phyloP scores from a whole-genome alignment of 1,284 basidiomycete genomes.

The Jaminaea rosea region DNA sequence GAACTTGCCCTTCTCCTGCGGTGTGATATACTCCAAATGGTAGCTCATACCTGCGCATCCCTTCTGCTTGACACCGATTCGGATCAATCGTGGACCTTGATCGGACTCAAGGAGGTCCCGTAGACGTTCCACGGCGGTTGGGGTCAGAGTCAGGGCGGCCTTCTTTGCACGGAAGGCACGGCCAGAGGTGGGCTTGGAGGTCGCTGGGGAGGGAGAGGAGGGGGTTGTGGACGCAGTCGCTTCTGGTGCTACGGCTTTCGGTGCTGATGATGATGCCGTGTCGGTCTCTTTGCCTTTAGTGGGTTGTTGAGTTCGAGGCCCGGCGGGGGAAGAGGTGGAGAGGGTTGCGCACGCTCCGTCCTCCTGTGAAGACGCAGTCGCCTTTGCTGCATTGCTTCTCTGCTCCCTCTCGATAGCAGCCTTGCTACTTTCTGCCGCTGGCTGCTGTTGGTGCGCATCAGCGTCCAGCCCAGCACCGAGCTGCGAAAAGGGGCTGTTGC shows the following conservation, averaged over 20 bases:
- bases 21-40: slow-evolving; percentile 81
- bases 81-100: slow-evolving; percentile 73
- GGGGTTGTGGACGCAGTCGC: slow-evolving; percentile 14
- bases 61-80: slow-evolving; percentile 92
- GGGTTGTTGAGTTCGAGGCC: slow-evolving; percentile 7
- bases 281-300: slow-evolving; percentile 7
- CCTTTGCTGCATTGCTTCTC: background rate
- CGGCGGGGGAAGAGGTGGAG: slow-evolving; percentile 25
- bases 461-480: slow-evolving; percentile 1
- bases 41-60: slow-evolving; percentile 98
- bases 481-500: slow-evolving; percentile 7
- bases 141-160: slow-evolving; percentile 54
- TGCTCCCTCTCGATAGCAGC: slow-evolving; percentile 3
- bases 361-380: slow-evolving; percentile 7
- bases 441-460: background rate
- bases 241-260: slow-evolving; percentile 14
- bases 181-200: slow-evolving; percentile 10
- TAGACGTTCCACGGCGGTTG: slow-evolving; percentile 58
- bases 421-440: background rate
- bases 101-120: slow-evolving; percentile 61
- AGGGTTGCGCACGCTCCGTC: slow-evolving; percentile 25
- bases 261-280: slow-evolving; percentile 9
- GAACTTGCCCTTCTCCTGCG: slow-evolving; percentile 64
- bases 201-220: slow-evolving; percentile 15
- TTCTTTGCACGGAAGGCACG: slow-evolving; percentile 25